Evolutionary conservation across 2,329 filamentous ascomycete species (phyloP).

Genomic region (Xylaria sp.): DNA sequence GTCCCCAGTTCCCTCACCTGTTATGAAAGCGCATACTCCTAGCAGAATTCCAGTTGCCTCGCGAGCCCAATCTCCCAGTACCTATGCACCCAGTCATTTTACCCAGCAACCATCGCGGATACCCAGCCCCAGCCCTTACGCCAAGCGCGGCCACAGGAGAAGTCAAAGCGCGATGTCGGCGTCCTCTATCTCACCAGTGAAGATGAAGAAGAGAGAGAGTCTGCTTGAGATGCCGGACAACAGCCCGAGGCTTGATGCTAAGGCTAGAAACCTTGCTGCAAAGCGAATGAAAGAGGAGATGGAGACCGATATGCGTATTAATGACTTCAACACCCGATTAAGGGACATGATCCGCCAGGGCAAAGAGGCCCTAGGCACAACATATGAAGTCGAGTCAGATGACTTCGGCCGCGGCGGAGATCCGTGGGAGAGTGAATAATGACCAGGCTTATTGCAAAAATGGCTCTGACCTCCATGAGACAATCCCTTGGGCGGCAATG

Average conservation of each 20-base stretch:
- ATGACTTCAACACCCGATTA: conserved; percentile 80
- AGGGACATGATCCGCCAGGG: conserved; percentile 91
- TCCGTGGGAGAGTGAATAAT: conserved; percentile 55
- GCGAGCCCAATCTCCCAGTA: conserved; percentile 45
- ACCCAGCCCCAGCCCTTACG: conserved; percentile 46
- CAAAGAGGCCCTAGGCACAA: conserved; percentile 83
- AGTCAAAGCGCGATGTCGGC: conserved; percentile 59
- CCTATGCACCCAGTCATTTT: conserved; percentile 39
- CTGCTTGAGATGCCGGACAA: conserved; percentile 46
- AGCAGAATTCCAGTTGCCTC: conserved; percentile 58
- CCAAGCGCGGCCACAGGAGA: conserved; percentile 55
- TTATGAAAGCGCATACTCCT: conserved; percentile 44
- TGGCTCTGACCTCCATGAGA: background rate
- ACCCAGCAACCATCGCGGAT: conserved; percentile 44
- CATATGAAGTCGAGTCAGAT: conserved; percentile 69
- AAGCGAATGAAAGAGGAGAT: conserved; percentile 77
- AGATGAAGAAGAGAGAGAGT: conserved; percentile 40
- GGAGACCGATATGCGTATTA: conserved; percentile 82
- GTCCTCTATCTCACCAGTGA: conserved; percentile 50
- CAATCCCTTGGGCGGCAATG: background rate
- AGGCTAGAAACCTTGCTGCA: conserved; percentile 80
- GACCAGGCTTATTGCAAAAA: background rate
- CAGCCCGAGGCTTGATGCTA: conserved; percentile 67
- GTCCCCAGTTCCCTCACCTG: conserved; percentile 49
- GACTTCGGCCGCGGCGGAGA: conserved; percentile 42